Evolutionary conservation across 352 stramenopile genomes (phyloP), one percentile per base, ranked within the genome.

Genomic region (Pythium oligandrum): DNA sequence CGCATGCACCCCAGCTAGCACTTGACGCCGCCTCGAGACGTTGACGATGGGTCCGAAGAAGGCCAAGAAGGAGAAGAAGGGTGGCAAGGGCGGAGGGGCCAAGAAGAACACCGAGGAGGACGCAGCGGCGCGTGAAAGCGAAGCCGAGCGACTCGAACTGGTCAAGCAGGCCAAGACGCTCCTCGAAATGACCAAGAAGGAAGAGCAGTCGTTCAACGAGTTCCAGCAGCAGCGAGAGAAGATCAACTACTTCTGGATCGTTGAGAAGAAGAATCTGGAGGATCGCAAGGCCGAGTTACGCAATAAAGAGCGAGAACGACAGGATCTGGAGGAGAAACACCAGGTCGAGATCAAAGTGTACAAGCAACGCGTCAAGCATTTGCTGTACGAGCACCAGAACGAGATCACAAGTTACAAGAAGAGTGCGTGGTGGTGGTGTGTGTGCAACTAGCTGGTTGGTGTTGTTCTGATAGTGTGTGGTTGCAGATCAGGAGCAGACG

Each of bases 181-280:
- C 43, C 63, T 84, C 10, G 78, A 91, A 31, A 83, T 90, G 65
- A 88, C 78, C 9, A 83, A 91, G 51, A 88, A 90, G 42, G 93
- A 98, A 57, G 88, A 98, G 61, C 79, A 90, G 50, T 64, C 90
- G 53, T 98, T 98, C 71, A 97, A 98, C 62, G 89, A 98, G 64
- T 98, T 97, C 57, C 92, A 97, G 71, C 92, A 98, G 69, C 90
- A 98, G 73, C 71, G 91, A 51, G 93, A 98, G 61, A 96, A 97
- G 64, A 86, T 98, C 58, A 98, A 98, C 60, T 98, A 98, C 77
- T 98, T 98, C 64, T 98, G 93, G 93, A 98, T 98, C 64, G 89
- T 98, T 33, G 93, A 97, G 64, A 97, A 98, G 72, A 98, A 98
- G 61, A 95, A 97, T 53, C 74, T 98, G 47, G 93, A 98, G 59